Base-by-base conservation (phyloP, 2,329 filamentous ascomycete species). In the Keithomyces neogunnii region DNA sequence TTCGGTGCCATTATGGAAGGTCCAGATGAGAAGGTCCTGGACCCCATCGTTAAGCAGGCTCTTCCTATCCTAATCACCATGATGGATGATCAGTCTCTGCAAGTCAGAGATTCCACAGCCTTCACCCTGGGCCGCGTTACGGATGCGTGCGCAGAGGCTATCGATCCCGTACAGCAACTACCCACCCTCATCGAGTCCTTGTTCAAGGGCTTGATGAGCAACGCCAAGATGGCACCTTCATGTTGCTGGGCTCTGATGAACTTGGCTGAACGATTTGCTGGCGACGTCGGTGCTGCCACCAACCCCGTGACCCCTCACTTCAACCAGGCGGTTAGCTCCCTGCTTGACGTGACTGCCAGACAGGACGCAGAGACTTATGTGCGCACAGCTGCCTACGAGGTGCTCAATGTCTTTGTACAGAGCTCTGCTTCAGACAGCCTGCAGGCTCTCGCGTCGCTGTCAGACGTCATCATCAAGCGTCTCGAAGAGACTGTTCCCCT, bases 161-260 rank as follows among this genome's bases (percentile, higher is more conserved):
- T 99, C 63, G 92, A 99, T 66, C 86, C 89, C 40, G 75, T 80
- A 59, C 77, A 84, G 56, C 89, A 96, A 66, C 80, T 99, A 4
- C 87, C 90, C 57, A 82, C 86, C 26, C 77, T 99, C 56, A 92
- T 99, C 63, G 82, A 84, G 51, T 88, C 91, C 40, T 81, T 99
- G 8, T 99, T 99, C 75, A 83, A 85, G 60, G 93, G 92, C 48
- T 79, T 99, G 53, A 83, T 89, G 53, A 92, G 88, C 73, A 93
- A 87, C 67, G 86, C 90, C 54, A 96, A 95, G 81, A 99, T 99
- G 85, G 93, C 92, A 33, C 85, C 89, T 51, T 99, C 93, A 32
- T 97, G 93, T 82, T 99, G 93, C 75, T 96, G 95, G 93, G 91
- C 93, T 33, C 74, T 99, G 59, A 97, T 99, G 89, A 99, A 97